Evolutionary conservation across 768 basidiomycete species (phyloP).

Genomic region (Tulasnella sp.): DNA sequence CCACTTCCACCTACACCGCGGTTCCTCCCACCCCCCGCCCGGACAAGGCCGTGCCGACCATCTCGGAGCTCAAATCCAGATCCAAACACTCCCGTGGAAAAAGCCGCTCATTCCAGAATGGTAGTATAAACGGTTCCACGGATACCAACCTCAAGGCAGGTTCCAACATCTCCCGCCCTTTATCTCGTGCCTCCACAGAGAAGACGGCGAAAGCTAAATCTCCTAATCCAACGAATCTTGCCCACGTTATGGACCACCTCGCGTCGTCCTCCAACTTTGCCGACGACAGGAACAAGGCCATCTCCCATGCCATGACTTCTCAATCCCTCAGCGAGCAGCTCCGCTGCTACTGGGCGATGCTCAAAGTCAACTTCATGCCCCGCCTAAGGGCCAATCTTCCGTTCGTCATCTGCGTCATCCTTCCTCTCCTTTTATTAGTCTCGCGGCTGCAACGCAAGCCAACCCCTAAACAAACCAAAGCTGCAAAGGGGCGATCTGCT

Average conservation of each 20-base stretch:
- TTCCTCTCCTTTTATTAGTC: constrained; percentile 28
- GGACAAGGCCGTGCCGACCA: constrained; percentile 21
- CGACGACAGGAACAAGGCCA: constrained; percentile 25
- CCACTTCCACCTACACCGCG: constrained; percentile 59
- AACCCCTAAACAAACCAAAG: neutral
- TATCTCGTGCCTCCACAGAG: constrained; percentile 12
- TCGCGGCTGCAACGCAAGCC: neutral
- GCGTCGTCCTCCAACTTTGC: constrained; percentile 22
- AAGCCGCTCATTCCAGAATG: neutral
- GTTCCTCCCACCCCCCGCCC: constrained; percentile 40
- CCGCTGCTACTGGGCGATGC: constrained; percentile 21
- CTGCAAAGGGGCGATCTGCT: constrained; percentile 30
- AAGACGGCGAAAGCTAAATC: neutral
- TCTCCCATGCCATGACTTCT: constrained; percentile 16
- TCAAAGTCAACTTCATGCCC: constrained; percentile 24
- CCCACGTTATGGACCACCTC: constrained; percentile 16
- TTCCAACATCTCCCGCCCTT: constrained; percentile 14
- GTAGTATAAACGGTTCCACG: neutral
- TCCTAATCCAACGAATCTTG: constrained; percentile 5
- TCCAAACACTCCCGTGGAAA: constrained; percentile 13
- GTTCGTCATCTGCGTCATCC: constrained; percentile 35
- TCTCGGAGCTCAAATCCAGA: constrained; percentile 21
- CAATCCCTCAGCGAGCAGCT: constrained; percentile 14
- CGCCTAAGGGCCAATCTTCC: constrained; percentile 34
- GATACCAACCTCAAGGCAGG: constrained; percentile 21